Base-by-base conservation (phyloP, 345 rosid species). In the Salix caprea region DNA sequence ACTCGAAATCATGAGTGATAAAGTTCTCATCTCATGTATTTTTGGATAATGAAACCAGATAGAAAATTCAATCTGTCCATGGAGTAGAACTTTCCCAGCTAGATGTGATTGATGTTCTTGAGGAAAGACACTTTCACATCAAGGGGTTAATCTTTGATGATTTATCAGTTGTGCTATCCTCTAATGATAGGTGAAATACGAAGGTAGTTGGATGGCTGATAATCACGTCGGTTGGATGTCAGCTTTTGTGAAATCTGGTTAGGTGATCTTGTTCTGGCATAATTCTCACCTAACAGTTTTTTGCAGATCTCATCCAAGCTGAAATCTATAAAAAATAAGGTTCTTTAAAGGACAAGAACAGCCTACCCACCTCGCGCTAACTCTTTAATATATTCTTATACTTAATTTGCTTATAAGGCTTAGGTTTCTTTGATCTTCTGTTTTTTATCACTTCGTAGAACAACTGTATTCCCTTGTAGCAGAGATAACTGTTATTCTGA, bases 131-230 rank as follows among this genome's bases (percentile, higher is more conserved):
- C 19, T 65, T 50, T 75, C 24, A 23, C 78, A 26, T 37, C 30
- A 54, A 37, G 15, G 26, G 28, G 13, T 58, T 46, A 42, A 1
- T 42, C 69, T 15, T 68, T n/a, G 48, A 72, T 16, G 24, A 60
- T 60, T 19, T 60, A 21, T 60, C 4, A n/a, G 44, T 9, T 40
- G 44, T 10, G 13, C 44, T 40, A 40, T 40, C 42, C 42, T 58
- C 18, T 18, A 19, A 58, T 32, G n/a, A 69, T 4, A 30, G 34
- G 32, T 71, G 50, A 21, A 48, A 66, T 1, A 52, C 26, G 24
- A 54, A 62, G 61, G 56, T 71, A 62, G 72, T 32, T 74, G 42
- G 40, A 42, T 16, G 60, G 68, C 26, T 54, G 69, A 75, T 61
- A 12, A 77, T 48, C 46, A 70, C 36, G 36, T 40, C 16, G 42